Evolutionary conservation across 2,329 filamentous ascomycete genomes (phyloP), one percentile per base, ranked within the genome.

Genomic region (Aspergillus luchuensis): DNA sequence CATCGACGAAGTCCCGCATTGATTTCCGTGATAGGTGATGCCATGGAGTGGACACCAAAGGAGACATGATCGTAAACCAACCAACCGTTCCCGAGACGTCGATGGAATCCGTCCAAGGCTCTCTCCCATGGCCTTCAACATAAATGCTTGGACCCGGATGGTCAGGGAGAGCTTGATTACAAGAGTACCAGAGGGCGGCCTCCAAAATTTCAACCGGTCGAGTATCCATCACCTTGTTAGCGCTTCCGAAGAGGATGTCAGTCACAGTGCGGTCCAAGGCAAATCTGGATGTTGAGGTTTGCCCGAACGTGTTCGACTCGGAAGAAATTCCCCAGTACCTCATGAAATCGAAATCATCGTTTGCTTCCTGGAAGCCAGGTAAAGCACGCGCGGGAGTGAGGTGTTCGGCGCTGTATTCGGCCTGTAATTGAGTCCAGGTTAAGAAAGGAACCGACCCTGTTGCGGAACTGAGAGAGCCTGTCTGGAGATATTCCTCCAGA

Each of bases 401-500:
- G 11, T 51, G 13, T 10, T 25, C 19, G 10, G 19, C 25, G 25
- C 25, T 25, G 25, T 36, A 25, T n/a, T 33, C 28, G 2, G 15
- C 28, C 15, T 51, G 48, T 17, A n/a, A 8, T 3, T n/a, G 28
- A 11, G 7, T 8, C 48, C 48, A 51, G 21, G 25, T 33, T n/a
- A 25, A 8, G 15, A 51, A 51, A 5, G 48, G 33, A 5, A 17
- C 8, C 15, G 48, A 36, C 5, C 6, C 19, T 17, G 48, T 28
- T 0, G 8, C 15, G 23, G 23, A 5, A 4, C 8, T 11, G 5
- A 30, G 7, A 5, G 47, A 50, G 4, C 47, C 47, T n/a, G 25
- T 30, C 19, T 28, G 47, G 6, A 66, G 54, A 8, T 64, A 57
- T 48, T 63, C 57, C 56, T 66, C 61, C 13, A 66, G 45, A 2